Conservation (phyloP, 257 asterid species). For the Penstemon barbatus region DNA sequence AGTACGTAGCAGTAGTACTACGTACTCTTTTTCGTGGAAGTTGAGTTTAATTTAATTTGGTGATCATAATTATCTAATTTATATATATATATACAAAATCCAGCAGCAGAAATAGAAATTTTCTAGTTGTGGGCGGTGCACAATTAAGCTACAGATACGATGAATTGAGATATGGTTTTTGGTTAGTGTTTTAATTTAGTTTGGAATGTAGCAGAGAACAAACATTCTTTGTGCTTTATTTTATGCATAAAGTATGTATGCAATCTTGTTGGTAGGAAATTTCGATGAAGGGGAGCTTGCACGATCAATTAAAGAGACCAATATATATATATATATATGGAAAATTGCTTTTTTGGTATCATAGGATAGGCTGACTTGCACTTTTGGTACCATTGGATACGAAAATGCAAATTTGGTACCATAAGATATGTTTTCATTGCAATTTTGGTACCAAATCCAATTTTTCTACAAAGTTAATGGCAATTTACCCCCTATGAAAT, state of each 20-base stretch:
- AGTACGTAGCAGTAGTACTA: neutral
- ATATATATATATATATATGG: neutral
- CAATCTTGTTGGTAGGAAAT: conserved; percentile 29
- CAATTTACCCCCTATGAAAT: too few species aligned
- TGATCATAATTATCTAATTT: neutral
- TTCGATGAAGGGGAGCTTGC: conserved; percentile 31
- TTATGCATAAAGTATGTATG: neutral
- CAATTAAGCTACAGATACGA: neutral
- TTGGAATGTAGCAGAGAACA: conserved; percentile 15
- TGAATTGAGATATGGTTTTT: conserved; percentile 9
- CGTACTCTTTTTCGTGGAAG: conserved; percentile 30
- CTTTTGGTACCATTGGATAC: too few species aligned
- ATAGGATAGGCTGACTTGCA: too few species aligned
- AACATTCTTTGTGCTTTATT: conserved; percentile 21
- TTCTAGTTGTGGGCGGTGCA: neutral
- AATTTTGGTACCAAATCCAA: too few species aligned
- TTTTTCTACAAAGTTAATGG: too few species aligned
- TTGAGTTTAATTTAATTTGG: conserved; percentile 29
- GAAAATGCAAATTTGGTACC: too few species aligned
- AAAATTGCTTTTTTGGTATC: too few species aligned
- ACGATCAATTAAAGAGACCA: neutral
- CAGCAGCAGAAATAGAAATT: neutral
- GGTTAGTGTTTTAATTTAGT: conserved; percentile 16
- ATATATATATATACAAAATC: too few species aligned
- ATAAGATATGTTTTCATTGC: too few species aligned